phyloP scores from a whole-genome alignment of 257 asterid species.

The Thymus quinquecostatus region DNA sequence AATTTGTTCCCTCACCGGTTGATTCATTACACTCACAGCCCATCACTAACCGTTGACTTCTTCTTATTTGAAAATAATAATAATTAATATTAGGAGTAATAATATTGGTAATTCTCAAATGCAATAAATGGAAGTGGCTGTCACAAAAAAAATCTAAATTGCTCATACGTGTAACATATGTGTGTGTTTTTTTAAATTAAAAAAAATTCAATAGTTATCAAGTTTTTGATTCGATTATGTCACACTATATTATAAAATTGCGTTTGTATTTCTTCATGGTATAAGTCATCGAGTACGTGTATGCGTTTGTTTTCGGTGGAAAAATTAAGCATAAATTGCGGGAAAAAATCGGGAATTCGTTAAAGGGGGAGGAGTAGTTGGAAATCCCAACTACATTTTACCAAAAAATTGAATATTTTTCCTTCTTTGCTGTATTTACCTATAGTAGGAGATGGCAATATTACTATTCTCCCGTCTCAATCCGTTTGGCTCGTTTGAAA shows the following conservation, averaged over 20 bases:
- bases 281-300: neutral
- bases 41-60: constrained; percentile 43
- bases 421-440: constrained; percentile 26
- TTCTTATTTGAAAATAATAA: neutral
- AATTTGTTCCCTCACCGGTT: constrained; percentile 1
- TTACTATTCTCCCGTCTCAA: neutral
- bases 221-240: neutral
- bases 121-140: constrained; percentile 40
- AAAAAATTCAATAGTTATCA: neutral
- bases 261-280: neutral
- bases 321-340: neutral
- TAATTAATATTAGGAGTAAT: neutral
- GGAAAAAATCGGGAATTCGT: neutral
- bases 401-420: constrained; percentile 33
- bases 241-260: neutral
- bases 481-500: neutral
- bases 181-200: neutral
- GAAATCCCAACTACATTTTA: constrained; percentile 41
- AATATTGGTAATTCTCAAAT: neutral
- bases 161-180: neutral
- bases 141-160: no score
- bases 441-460: neutral
- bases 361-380: constrained; percentile 33
- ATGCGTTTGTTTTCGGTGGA: neutral
- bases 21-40: constrained; percentile 36